Conservation (phyloP, 257 asterid species). For the Solanum pimpinellifolium region DNA sequence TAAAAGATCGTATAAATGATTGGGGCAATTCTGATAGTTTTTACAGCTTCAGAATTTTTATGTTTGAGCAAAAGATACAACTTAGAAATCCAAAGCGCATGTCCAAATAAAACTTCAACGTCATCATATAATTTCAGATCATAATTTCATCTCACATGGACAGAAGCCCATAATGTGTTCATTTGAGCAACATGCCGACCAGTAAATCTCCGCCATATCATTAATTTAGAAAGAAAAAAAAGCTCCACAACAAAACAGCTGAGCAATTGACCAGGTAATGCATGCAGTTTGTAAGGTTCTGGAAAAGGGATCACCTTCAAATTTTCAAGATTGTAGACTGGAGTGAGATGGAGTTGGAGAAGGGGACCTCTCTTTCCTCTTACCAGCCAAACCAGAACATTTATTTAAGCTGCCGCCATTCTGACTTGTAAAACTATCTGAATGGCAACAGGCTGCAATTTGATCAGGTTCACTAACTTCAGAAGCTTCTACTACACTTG, state of each 20-base stretch:
- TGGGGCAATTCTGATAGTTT: no score
- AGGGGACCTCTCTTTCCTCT: conserved; percentile 20
- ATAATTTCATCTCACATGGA: neutral
- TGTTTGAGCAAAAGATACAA: neutral
- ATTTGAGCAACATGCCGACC: neutral
- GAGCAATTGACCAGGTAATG: neutral
- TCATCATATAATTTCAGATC: neutral
- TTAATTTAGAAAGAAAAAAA: neutral
- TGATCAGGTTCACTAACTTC: conserved; percentile 5
- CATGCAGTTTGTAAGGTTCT: neutral
- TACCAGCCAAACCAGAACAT: conserved; percentile 7
- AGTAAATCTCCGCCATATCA: neutral
- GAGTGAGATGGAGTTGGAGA: neutral
- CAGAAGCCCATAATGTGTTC: neutral
- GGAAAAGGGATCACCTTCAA: neutral
- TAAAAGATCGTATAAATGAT: no score
- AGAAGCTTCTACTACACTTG: conserved; percentile 1
- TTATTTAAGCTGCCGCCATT: neutral
- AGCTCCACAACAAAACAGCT: neutral
- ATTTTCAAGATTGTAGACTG: neutral
- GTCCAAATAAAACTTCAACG: neutral
- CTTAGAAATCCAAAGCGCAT: neutral
- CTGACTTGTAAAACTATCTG: neutral
- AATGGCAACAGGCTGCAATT: neutral
- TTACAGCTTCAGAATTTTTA: no score